A percentile compares a stretch with the other conserved stretches of the same genome.
phyloP scores from a whole-genome alignment of 2,329 filamentous ascomycete genomes.

The Aureobasidium sp. region DNA sequence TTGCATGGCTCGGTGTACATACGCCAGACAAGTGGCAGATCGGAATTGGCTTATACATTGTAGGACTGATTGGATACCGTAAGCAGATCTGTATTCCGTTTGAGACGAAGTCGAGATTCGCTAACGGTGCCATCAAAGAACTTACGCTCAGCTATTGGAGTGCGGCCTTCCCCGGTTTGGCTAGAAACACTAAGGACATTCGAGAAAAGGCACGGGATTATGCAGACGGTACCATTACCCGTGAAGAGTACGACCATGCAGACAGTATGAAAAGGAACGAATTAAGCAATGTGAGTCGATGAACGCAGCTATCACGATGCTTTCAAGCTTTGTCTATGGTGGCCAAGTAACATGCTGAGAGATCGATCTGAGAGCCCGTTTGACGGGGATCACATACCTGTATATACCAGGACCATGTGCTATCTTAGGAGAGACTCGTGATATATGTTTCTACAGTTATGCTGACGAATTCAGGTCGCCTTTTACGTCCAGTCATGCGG shows the following conservation, averaged over 20 bases:
- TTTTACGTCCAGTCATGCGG: slow-evolving; percentile 59
- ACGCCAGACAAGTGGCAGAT: slow-evolving; percentile 52
- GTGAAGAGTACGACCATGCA: slow-evolving; percentile 53
- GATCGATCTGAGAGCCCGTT: neutral
- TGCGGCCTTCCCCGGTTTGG: slow-evolving; percentile 54
- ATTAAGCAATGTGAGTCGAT: slow-evolving; percentile 47
- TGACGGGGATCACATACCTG: neutral
- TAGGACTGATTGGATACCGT: slow-evolving; percentile 58
- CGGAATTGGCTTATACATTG: slow-evolving; percentile 57
- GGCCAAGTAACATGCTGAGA: neutral
- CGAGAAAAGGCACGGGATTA: slow-evolving; percentile 45
- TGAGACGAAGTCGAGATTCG: neutral
- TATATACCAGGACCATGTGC: neutral
- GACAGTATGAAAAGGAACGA: slow-evolving; percentile 59
- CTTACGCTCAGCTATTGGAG: slow-evolving; percentile 42
- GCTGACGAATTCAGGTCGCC: slow-evolving; percentile 25
- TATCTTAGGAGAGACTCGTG: neutral
- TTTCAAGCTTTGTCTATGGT: no score
- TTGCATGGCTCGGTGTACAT: slow-evolving; percentile 61
- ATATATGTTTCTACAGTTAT: no score
- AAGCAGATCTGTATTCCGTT: slow-evolving; percentile 42
- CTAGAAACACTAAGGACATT: slow-evolving; percentile 47
- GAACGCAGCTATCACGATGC: neutral
- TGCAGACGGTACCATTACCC: slow-evolving; percentile 46
- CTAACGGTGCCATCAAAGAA: neutral